A percentile compares a stretch with the other conserved stretches of the same genome.
Conservation (phyloP, 371 early-diverging fungal species). For the Rhizopus microsporus region DNA sequence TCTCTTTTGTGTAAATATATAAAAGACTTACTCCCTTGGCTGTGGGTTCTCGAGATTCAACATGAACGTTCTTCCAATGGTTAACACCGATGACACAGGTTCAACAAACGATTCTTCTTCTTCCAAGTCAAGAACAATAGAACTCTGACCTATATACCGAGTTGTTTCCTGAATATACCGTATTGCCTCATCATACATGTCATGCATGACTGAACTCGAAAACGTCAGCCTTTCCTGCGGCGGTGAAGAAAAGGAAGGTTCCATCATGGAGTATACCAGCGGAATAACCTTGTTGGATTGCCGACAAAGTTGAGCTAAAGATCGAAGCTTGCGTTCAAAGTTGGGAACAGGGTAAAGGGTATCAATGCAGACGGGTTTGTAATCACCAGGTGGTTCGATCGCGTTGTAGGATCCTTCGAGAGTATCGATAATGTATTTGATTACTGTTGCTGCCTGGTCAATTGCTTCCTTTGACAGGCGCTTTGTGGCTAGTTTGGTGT, state of each 20-base stretch:
- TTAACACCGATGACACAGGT: slow-evolving; percentile 29
- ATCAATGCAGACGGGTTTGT: slow-evolving; percentile 42
- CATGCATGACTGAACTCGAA: slow-evolving; percentile 28
- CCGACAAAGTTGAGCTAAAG: slow-evolving; percentile 43
- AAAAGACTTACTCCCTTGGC: slow-evolving; percentile 26
- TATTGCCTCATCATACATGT: slow-evolving; percentile 47
- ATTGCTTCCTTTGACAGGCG: slow-evolving; percentile 37
- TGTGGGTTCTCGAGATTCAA: slow-evolving; percentile 43
- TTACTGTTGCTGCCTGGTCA: slow-evolving; percentile 37
- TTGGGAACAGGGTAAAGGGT: slow-evolving; percentile 44
- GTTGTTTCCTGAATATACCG: slow-evolving; percentile 30
- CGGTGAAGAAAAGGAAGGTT: slow-evolving; percentile 9
- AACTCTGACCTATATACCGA: slow-evolving; percentile 32
- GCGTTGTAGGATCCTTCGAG: slow-evolving; percentile 20
- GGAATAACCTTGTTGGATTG: slow-evolving; percentile 31
- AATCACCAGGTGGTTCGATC: slow-evolving; percentile 5
- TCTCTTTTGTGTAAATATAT: neutral
- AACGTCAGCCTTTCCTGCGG: slow-evolving; percentile 8
- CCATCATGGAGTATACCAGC: slow-evolving; percentile 33
- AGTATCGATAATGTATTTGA: slow-evolving; percentile 41
- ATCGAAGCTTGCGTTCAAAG: slow-evolving; percentile 43
- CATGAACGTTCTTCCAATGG: slow-evolving; percentile 40
- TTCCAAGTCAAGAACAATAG: slow-evolving; percentile 34
- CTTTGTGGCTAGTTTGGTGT: slow-evolving; percentile 35
- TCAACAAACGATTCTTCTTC: slow-evolving; percentile 27